Conservation (phyloP, 2,329 filamentous ascomycete species). For the Ceratocystiopsis sp. region DNA sequence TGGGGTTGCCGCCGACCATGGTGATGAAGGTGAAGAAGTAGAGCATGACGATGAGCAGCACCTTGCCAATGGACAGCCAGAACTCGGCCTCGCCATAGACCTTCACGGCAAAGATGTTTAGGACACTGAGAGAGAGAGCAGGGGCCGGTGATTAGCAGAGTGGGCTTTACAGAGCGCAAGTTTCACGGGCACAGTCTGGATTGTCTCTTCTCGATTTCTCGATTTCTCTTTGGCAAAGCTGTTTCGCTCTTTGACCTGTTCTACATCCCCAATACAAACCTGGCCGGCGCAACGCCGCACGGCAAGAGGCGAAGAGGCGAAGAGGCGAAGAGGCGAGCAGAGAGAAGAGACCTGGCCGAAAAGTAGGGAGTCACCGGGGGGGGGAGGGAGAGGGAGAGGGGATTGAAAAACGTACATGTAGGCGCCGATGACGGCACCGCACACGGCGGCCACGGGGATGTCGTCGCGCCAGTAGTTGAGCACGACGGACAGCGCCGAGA, state of each 20-base stretch:
- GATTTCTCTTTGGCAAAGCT: too few species aligned
- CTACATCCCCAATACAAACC: too few species aligned
- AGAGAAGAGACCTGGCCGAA: too few species aligned
- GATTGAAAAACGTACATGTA: slow-evolving; percentile 7
- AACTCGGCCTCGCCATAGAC: slow-evolving; percentile 26
- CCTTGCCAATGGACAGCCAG: slow-evolving; percentile 27
- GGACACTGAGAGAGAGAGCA: not conserved
- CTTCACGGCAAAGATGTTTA: slow-evolving; percentile 19
- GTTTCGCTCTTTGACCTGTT: too few species aligned
- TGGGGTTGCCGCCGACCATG: slow-evolving; percentile 37
- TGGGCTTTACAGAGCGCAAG: not conserved
- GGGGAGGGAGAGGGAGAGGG: not conserved
- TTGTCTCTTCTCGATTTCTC: too few species aligned
- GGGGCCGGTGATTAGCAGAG: not conserved
- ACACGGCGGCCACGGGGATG: slow-evolving; percentile 32
- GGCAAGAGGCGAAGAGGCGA: too few species aligned
- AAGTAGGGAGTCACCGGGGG: not conserved
- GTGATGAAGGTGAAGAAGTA: slow-evolving; percentile 39
- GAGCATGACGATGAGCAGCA: slow-evolving; percentile 35
- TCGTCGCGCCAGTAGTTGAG: slow-evolving; percentile 28
- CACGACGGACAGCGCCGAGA: slow-evolving; percentile 22
- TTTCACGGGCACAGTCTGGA: too few species aligned
- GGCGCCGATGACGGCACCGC: slow-evolving; percentile 29
- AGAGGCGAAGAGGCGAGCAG: too few species aligned
- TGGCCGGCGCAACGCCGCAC: too few species aligned